Conservation (phyloP, 202 grass and related monocot species). For the Carex sylvatica region DNA sequence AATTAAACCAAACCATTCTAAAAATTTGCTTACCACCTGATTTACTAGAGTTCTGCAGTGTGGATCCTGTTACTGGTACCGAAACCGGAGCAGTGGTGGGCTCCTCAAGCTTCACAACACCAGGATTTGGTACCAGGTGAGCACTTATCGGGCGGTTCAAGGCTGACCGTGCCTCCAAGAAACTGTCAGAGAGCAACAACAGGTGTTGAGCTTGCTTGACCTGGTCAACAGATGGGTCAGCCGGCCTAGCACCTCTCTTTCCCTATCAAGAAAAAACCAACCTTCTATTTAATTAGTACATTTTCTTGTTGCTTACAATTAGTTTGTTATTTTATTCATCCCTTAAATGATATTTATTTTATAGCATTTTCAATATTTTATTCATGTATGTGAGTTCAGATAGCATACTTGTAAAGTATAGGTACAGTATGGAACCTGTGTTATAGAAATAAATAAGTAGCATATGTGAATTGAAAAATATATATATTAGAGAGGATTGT, state of each 20-base stretch:
- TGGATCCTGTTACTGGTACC: conserved; percentile 29
- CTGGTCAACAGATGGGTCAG: conserved; percentile 73
- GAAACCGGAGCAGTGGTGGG: conserved; percentile 41
- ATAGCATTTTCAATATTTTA: conserved; percentile 11
- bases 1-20: conserved; percentile 17
- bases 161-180: conserved; percentile 72
- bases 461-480: background rate
- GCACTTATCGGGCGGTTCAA: conserved; percentile 58
- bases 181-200: conserved; percentile 87
- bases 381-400: background rate
- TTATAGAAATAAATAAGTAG: conserved; percentile 14
- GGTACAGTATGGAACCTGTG: background rate
- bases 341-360: background rate
- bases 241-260: conserved; percentile 67
- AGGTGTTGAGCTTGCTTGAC: conserved; percentile 70
- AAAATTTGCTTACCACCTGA: conserved; percentile 52
- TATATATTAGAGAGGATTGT: background rate
- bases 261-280: conserved; percentile 43
- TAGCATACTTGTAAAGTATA: background rate
- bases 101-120: conserved; percentile 58
- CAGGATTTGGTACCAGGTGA: conserved; percentile 55
- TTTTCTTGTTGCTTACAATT: background rate
- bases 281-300: background rate
- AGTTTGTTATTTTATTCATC: conserved; percentile 3
- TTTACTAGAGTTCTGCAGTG: conserved; percentile 37